A percentile compares a stretch with the other conserved stretches of the same genome.
phyloP scores from a whole-genome alignment of 176 grass and related monocot genomes.

The Avena eriantha region DNA sequence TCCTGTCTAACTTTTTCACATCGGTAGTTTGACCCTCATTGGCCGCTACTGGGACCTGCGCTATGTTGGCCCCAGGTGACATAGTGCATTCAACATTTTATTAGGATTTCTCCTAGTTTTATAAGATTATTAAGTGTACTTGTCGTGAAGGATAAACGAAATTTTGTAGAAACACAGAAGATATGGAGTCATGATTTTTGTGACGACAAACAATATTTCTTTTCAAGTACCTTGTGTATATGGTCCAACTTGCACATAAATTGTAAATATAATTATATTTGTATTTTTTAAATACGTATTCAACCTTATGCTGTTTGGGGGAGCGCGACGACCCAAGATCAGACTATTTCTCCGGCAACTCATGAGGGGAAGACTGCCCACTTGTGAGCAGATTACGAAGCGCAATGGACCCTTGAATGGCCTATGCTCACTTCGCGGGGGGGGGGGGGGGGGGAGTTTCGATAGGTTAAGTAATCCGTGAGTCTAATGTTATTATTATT shows the following conservation, averaged over 20 bases:
- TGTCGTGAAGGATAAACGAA: not conserved
- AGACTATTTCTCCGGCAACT: no score
- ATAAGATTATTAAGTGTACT: no score
- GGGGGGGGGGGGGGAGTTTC: no score
- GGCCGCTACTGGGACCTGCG: no score
- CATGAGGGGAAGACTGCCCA: no score
- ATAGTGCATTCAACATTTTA: not conserved
- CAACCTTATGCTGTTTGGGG: no score
- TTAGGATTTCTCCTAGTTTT: not conserved
- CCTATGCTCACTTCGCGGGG: no score
- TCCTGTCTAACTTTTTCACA: not conserved
- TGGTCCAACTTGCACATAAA: not conserved
- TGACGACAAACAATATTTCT: not conserved
- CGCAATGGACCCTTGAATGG: no score
- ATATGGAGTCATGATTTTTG: not conserved
- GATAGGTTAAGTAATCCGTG: no score
- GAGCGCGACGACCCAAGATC: no score
- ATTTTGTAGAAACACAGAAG: not conserved
- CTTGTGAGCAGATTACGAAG: no score
- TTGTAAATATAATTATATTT: not conserved
- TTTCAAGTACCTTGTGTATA: not conserved
- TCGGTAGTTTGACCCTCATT: not conserved
- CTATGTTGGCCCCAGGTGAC: not conserved
- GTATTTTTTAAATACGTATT: not conserved
- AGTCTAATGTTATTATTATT: no score